Base-by-base conservation (phyloP, 2,329 filamentous ascomycete genomes). In the Verticillium klebahnii region DNA sequence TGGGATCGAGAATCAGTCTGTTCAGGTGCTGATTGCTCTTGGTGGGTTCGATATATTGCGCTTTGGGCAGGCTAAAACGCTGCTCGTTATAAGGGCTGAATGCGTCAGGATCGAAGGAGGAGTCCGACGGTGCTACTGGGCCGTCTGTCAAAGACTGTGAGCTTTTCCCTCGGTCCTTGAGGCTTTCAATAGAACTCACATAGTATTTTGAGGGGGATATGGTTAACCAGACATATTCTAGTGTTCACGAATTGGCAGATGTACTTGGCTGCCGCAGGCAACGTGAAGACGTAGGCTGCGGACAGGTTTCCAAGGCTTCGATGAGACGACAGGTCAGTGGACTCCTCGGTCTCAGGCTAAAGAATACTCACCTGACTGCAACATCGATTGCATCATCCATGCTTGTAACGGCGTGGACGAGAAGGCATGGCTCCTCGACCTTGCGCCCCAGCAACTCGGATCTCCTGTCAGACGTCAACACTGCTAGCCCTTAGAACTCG, bases 301-400 rank as follows among this genome's bases (percentile, higher is more conserved):
- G 79, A 71, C 1, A 82, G 61, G 8, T 57, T 56, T 17, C 67
- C 61, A 11, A 65, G 57, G 67, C 0, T 74, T 61, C 63, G 56
- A 66, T 69, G 60, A 67, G 65, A n/a, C 5, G n/a, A 9, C 39
- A 9, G 2, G 39, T 14, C 67, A 72, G 57, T 57, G 57, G 55
- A 6, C 31, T 40, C 52, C 39, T 60, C 60, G 14, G 57, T 59
- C 36, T 57, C 17, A 61, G 15, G 29, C 50, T 67, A 61, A 17
- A 60, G 2, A 19, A 62, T 2, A 65, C 70, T n/a, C 69, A 73
- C 65, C 70, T 69, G 59, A 73, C 75, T 17, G 76, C 68, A 6
- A 81, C 69, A 62, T 82, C 79, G 65, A 86, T 83, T 5, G 80
- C 81, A 68, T 86, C 82, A 60, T 85, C 83, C 23, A 85, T 72